These are phyloP conservation scores for Albugo laibachii DNA, from an alignment of 352 stramenopile species.

Conservation along the genomic window DNA sequence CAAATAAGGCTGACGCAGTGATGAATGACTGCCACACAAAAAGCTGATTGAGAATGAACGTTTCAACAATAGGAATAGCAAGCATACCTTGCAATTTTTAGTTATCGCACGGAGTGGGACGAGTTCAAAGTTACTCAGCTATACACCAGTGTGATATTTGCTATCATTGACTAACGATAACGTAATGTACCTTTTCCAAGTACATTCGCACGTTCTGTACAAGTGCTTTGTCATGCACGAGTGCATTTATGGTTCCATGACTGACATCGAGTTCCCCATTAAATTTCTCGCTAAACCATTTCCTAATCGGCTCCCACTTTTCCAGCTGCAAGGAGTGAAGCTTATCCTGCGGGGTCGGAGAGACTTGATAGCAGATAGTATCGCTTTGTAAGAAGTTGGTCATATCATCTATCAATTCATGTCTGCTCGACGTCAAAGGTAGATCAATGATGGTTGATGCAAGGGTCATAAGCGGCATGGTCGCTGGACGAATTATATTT, in stretches of 20 bases:
- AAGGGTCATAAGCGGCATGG: conserved; percentile 79
- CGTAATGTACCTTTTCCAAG: conserved; percentile 26
- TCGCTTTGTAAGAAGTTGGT: conserved; percentile 76
- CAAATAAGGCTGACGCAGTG: conserved; percentile 55
- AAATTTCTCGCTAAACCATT: conserved; percentile 63
- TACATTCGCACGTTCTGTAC: conserved; percentile 36
- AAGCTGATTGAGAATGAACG: neutral
- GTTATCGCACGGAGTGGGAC: conserved; percentile 49
- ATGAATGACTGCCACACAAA: conserved; percentile 38
- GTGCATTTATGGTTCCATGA: conserved; percentile 44
- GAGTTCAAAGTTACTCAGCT: conserved; percentile 60
- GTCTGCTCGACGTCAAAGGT: conserved; percentile 22
- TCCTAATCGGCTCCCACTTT: conserved; percentile 67
- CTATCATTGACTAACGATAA: neutral
- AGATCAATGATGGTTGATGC: conserved; percentile 63
- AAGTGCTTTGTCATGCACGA: conserved; percentile 38
- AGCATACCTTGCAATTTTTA: conserved; percentile 67
- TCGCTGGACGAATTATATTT: conserved; percentile 45
- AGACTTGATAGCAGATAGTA: conserved; percentile 78
- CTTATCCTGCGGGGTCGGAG: conserved; percentile 60
- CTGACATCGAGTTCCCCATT: conserved; percentile 63
- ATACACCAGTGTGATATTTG: neutral
- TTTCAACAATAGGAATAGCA: conserved; percentile 1
- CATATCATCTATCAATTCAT: conserved; percentile 56
- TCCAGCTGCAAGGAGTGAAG: conserved; percentile 62